Percentiles rank a stretch among this genome's conserved stretches.
Conservation (phyloP, 2,329 filamentous ascomycete species). For the Trichophaea hybrida region DNA sequence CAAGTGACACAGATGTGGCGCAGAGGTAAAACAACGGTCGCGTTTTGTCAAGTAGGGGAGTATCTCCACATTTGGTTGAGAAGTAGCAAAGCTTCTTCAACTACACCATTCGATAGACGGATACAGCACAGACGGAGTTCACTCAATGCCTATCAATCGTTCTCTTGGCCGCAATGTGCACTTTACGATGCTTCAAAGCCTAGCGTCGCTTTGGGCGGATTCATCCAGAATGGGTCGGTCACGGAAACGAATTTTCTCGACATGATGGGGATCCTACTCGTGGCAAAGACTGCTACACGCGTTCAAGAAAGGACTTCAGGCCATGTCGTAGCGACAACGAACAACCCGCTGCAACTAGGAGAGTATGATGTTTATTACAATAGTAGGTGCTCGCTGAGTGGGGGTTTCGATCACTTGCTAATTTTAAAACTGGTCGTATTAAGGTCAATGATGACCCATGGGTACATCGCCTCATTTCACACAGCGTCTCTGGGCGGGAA, state of each 20-base stretch:
- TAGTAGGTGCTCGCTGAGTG: constrained; percentile 2
- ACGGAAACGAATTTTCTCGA: constrained; percentile 12
- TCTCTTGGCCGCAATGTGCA: constrained; percentile 3
- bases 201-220: too few species aligned
- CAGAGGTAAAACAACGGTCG: too few species aligned
- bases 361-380: constrained; percentile 1
- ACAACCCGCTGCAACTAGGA: constrained; percentile 5
- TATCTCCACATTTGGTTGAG: too few species aligned
- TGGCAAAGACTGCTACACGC: constrained; percentile 6
- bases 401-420: not conserved
- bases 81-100: too few species aligned
- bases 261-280: constrained; percentile 9
- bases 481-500: too few species aligned
- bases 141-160: constrained; percentile 2
- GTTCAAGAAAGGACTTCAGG: constrained; percentile 12
- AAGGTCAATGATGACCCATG: constrained; percentile 10
- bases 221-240: constrained; percentile 14
- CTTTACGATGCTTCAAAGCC: too few species aligned
- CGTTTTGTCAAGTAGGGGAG: too few species aligned
- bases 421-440: constrained; percentile 11
- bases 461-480: too few species aligned
- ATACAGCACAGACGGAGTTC: too few species aligned
- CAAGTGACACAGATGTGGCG: too few species aligned
- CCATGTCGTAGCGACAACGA: too few species aligned
- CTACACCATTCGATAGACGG: too few species aligned